These are phyloP conservation scores for Hypsizygus marmoreus DNA, from an alignment of 768 basidiomycete genomes.

Conservation along the genomic window DNA sequence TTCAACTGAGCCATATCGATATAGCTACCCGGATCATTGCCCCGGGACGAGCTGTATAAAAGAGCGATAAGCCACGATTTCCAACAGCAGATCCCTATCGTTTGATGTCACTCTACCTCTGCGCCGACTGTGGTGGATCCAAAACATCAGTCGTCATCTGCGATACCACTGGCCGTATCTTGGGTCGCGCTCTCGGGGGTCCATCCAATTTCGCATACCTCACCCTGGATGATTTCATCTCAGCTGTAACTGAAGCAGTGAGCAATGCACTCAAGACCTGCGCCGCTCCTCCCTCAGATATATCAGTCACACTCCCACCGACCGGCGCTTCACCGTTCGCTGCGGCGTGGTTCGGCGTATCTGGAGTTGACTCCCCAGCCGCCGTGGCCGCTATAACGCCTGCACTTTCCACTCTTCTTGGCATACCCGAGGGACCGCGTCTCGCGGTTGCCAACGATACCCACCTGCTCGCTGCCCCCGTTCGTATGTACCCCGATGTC, in stretches of 20 bases:
- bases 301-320: conserved; percentile 39
- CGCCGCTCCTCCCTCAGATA: conserved; percentile 34
- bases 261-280: conserved; percentile 54
- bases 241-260: conserved; percentile 53
- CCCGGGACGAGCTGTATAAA: no score
- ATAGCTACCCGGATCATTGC: no score
- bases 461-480: conserved; percentile 79
- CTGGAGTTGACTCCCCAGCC: conserved; percentile 76
- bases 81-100: no score
- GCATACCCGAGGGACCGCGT: conserved; percentile 53
- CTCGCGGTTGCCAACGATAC: conserved; percentile 81
- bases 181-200: conserved; percentile 70
- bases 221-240: conserved; percentile 58
- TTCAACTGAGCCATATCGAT: no score
- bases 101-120: conserved; percentile 76
- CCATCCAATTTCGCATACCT: conserved; percentile 89
- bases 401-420: conserved; percentile 57
- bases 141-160: conserved; percentile 82
- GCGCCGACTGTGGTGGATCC: conserved; percentile 87
- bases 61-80: no score
- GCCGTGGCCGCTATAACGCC: conserved; percentile 58
- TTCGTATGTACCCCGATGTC: conserved; percentile 61
- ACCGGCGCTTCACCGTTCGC: conserved; percentile 45
- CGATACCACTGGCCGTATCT: conserved; percentile 54
- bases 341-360: conserved; percentile 81